Evolutionary conservation across 2,329 filamentous ascomycete genomes (phyloP).

Genomic region (Cladosporium oxysporum): DNA sequence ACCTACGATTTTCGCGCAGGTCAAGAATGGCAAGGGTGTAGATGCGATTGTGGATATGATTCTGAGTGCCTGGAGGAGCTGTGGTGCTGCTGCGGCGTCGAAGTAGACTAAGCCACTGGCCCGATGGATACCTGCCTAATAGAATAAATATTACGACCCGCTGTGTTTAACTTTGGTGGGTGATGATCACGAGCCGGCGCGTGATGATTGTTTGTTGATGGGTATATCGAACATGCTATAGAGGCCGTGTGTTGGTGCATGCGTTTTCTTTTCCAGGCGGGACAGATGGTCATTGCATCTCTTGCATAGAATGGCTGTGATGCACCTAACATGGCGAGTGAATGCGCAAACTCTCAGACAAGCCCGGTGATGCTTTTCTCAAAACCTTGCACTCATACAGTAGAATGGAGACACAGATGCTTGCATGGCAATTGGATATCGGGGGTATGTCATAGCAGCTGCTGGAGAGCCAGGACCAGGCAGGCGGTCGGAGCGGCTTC

Average conservation of each 20-base stretch:
- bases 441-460: background rate
- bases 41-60: conserved; percentile 87
- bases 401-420: background rate
- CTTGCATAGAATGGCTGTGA: background rate
- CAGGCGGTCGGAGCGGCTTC: background rate
- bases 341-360: background rate
- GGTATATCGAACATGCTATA: background rate
- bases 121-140: background rate
- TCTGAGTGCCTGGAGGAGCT: conserved; percentile 87
- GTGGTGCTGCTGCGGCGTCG: conserved; percentile 61
- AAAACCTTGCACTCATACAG: background rate
- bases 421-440: background rate
- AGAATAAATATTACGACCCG: background rate
- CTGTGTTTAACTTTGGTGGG: background rate
- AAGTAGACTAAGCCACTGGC: background rate
- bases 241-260: background rate
- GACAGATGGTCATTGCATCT: background rate
- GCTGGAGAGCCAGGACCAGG: background rate
- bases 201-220: background rate
- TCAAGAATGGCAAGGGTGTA: conserved; percentile 87
- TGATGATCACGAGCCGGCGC: conserved; percentile 10
- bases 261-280: background rate
- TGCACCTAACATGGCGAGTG: no score
- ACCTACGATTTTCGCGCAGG: conserved; percentile 92
- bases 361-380: background rate